Percentiles rank a stretch among this genome's conserved stretches.
Evolutionary conservation across 306 rosid species (phyloP).

Genomic region (Adenanthera pavonina): DNA sequence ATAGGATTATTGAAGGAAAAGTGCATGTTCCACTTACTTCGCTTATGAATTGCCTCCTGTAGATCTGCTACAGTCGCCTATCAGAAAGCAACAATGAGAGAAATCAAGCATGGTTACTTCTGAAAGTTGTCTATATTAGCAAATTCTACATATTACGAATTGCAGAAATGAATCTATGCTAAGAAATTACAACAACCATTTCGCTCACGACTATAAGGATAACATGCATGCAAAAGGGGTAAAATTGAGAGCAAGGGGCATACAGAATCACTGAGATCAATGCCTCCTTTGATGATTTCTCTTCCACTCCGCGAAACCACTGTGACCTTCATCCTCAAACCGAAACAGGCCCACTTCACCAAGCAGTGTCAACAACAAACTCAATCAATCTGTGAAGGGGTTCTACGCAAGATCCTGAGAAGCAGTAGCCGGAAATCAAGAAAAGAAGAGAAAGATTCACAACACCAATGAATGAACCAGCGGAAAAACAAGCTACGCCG

Average conservation of each 20-base stretch:
- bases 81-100: constrained; percentile 31
- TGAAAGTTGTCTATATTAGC: constrained; percentile 1
- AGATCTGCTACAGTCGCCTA: constrained; percentile 97
- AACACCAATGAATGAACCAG: not conserved
- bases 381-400: constrained; percentile 21
- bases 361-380: constrained; percentile 37
- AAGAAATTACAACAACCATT: constrained; percentile 1
- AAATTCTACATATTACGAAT: not conserved
- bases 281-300: constrained; percentile 83
- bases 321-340: constrained; percentile 71
- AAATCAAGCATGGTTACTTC: constrained; percentile 34
- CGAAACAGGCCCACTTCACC: constrained; percentile 38
- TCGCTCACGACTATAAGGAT: not conserved
- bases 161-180: constrained; percentile 1
- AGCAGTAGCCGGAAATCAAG: constrained; percentile 6
- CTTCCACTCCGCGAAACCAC: constrained; percentile 85
- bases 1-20: constrained; percentile 7
- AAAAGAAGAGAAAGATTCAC: constrained; percentile 12
- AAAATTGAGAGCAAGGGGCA: constrained; percentile 32
- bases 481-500: not conserved
- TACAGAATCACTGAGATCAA: constrained; percentile 80
- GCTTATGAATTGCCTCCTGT: constrained; percentile 80
- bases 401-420: constrained; percentile 41
- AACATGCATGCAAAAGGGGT: not conserved
- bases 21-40: constrained; percentile 63